A percentile compares a stretch with the other conserved stretches of the same genome.
Evolutionary conservation across 1,284 basidiomycete genomes (phyloP).

Genomic region (Crucibulum cyathiforme): DNA sequence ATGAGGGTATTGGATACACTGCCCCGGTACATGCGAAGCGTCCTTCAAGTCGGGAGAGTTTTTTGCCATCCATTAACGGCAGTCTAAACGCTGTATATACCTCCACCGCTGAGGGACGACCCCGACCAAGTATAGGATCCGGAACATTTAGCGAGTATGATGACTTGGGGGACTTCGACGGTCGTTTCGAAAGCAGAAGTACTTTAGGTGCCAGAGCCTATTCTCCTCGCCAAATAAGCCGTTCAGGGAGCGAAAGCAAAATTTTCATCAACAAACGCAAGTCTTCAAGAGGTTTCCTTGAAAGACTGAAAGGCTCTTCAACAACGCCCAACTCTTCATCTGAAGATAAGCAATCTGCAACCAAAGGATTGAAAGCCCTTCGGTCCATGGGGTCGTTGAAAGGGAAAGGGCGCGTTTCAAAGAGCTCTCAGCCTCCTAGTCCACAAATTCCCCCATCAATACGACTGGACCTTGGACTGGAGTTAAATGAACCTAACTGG

Average conservation of each 20-base stretch:
- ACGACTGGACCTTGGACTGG: constrained; percentile 62
- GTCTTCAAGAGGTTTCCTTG: constrained; percentile 68
- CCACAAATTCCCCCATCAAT: constrained; percentile 59
- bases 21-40: constrained; percentile 44
- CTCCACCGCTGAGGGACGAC: constrained; percentile 43
- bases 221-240: constrained; percentile 38
- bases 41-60: constrained; percentile 22
- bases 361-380: constrained; percentile 71
- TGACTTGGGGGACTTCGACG: constrained; percentile 82
- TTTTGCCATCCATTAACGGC: constrained; percentile 31
- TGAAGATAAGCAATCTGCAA: constrained; percentile 45
- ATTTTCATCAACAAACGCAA: constrained; percentile 53
- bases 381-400: constrained; percentile 82
- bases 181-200: constrained; percentile 79
- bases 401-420: constrained; percentile 48
- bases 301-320: constrained; percentile 58
- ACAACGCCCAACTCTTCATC: constrained; percentile 43
- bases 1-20: constrained; percentile 81
- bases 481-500: constrained; percentile 66
- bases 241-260: constrained; percentile 41
- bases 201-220: constrained; percentile 59
- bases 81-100: constrained; percentile 42
- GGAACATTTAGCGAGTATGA: constrained; percentile 83
- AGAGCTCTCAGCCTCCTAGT: constrained; percentile 46
- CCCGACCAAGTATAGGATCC: constrained; percentile 66